Conservation (phyloP, 805 yeast genomes). For the Barnettozyma salicaria region DNA sequence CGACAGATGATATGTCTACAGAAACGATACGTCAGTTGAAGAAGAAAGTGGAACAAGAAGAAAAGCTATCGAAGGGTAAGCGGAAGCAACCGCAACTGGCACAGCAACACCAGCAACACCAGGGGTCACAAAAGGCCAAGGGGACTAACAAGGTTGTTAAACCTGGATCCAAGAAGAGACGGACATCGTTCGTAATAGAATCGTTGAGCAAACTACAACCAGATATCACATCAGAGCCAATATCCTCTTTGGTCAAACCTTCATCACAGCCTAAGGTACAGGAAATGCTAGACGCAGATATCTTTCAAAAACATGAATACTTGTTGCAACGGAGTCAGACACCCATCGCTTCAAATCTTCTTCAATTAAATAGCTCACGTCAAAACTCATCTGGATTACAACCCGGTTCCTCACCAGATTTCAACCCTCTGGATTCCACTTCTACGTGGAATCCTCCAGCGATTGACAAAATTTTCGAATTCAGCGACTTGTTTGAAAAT, state of each 20-base stretch:
- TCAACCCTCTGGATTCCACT: background rate
- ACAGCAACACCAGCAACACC: slow-evolving; percentile 4
- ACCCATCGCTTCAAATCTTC: slow-evolving; percentile 20
- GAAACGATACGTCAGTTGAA: slow-evolving; percentile 25
- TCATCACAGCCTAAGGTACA: slow-evolving; percentile 4
- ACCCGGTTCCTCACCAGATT: background rate
- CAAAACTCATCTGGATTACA: slow-evolving; percentile 11
- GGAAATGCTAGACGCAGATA: slow-evolving; percentile 5
- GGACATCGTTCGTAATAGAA: too few species aligned
- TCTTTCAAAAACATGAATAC: slow-evolving; percentile 12
- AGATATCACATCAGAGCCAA: background rate
- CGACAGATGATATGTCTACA: slow-evolving; percentile 39
- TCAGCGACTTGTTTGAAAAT: slow-evolving; percentile 24
- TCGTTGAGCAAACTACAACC: too few species aligned
- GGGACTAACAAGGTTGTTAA: background rate
- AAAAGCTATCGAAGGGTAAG: slow-evolving; percentile 10
- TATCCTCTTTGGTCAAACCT: background rate
- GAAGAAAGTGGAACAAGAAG: slow-evolving; percentile 24
- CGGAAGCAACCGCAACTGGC: slow-evolving; percentile 1
- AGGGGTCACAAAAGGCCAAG: background rate
- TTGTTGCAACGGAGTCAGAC: slow-evolving; percentile 16
- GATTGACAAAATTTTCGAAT: slow-evolving; percentile 16
- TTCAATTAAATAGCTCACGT: slow-evolving; percentile 12
- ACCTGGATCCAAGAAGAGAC: too few species aligned
- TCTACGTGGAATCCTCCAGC: slow-evolving; percentile 15